Conservation (phyloP, 805 yeast genomes). For the Yamadazyma philogaea region DNA sequence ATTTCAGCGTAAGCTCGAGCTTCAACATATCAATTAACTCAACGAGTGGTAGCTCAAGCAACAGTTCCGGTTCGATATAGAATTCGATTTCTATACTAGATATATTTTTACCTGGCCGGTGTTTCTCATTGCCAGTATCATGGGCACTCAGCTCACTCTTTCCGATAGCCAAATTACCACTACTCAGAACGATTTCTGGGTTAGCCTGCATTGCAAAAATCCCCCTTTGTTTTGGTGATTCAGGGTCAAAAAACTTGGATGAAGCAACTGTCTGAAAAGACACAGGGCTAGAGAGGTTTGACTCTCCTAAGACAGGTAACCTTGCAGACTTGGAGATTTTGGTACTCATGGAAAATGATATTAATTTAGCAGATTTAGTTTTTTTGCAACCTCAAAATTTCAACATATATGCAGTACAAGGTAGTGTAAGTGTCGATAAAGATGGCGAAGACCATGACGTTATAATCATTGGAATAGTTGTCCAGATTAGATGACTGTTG, state of each 20-base stretch:
- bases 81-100: neutral
- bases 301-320: neutral
- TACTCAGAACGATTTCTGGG: neutral
- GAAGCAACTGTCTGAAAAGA: neutral
- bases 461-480: too few relatives aligned
- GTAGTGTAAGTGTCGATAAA: neutral
- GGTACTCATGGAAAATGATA: neutral
- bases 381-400: neutral
- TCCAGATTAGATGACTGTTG: too few relatives aligned
- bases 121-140: neutral
- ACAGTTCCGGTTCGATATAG: neutral
- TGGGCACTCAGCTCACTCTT: too few relatives aligned
- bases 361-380: neutral
- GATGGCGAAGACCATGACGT: neutral
- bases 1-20: neutral
- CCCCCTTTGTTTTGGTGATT: neutral
- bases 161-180: too few relatives aligned
- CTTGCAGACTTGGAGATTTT: neutral
- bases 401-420: neutral
- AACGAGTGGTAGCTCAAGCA: neutral
- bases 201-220: neutral
- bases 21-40: neutral
- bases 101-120: neutral
- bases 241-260: neutral
- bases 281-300: neutral